Base-by-base conservation (phyloP, 305 asterid genomes). In the Fraxinus xanthoxyloides region DNA sequence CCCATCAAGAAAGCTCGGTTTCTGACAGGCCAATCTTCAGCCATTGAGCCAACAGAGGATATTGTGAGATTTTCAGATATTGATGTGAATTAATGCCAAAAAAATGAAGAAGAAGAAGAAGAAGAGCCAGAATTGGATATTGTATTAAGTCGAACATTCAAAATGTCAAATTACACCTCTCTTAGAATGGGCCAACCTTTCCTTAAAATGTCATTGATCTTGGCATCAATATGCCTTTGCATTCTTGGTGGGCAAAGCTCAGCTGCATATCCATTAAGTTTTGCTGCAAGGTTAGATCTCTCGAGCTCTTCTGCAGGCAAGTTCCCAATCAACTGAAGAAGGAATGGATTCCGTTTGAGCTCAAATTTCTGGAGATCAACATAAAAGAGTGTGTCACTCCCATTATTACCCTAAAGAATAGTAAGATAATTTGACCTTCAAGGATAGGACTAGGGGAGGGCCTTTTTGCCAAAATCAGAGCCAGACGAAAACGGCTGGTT, bases 151-250 rank as follows among this genome's bases (percentile, higher is more conserved):
- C 13, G 30, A 73, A 54, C 46, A 35, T 30, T 21, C 70, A 63
- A 65, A 77, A 79, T 40, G 78, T 32, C 9, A 32, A 34, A 76
- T 73, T 92, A 94, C 74, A 92, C 84, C 65, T 93, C 94, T 89
- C 94, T 89, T 28, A 96, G 87, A 83, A 96, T 86, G 31, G 99
- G 99, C 99, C 99, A 96, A 75, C 98, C 98, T 88, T 89, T 96
- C 79, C 90, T 85, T 35, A 90, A 77, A 35, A 96, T 94, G 79
- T 92, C 97, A 7, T 86, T 89, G 83, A 96, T 89, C 87, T 86
- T 96, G 76, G 90, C 89, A 87, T 94, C 97, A 75, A 94, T 92
- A 83, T 85, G 91, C 87, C 82, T 90, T 87, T 93, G 98, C 76
- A 80, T 86, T 86, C 86, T 86, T 24, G 90, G 85, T 19, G 98